Evolutionary conservation across 2,329 filamentous ascomycete genomes (phyloP).

Genomic region (Aspergillus pseudoglaucus): DNA sequence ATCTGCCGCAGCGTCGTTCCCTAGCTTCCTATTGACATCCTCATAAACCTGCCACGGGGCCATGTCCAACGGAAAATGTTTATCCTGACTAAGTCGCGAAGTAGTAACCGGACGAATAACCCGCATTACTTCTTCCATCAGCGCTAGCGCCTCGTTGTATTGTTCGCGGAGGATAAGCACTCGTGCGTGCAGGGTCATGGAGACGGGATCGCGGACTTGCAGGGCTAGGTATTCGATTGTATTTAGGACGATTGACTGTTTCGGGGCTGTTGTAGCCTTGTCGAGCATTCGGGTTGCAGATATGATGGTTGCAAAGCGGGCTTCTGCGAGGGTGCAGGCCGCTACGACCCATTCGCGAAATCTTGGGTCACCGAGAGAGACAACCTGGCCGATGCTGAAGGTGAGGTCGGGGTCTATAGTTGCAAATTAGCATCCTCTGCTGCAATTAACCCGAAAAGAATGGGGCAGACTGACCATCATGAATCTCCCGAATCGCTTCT

Average conservation of each 20-base stretch:
- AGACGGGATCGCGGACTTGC: conserved; percentile 18
- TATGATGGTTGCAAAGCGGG: conserved; percentile 12
- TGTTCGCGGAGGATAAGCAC: conserved; percentile 17
- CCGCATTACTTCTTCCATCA: conserved; percentile 21
- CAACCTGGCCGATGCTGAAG: conserved; percentile 16
- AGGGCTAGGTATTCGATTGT: conserved; percentile 18
- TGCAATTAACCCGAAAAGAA: neutral
- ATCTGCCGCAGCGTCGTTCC: conserved; percentile 9
- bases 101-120: conserved; percentile 12
- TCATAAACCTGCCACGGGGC: conserved; percentile 25
- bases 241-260: conserved; percentile 7
- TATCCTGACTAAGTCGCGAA: conserved; percentile 3
- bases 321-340: conserved; percentile 16
- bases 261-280: neutral
- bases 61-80: conserved; percentile 4
- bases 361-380: neutral
- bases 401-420: conserved; percentile 18
- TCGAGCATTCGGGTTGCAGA: conserved; percentile 7
- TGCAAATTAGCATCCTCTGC: neutral
- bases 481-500: conserved; percentile 10
- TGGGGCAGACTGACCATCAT: conserved; percentile 9
- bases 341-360: conserved; percentile 17
- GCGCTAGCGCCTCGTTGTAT: conserved; percentile 12
- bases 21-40: conserved; percentile 12
- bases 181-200: conserved; percentile 23